Evolutionary conservation across 306 rosid genomes (phyloP), one percentile per base, ranked within the genome.

Genomic region (Quercus dentata): DNA sequence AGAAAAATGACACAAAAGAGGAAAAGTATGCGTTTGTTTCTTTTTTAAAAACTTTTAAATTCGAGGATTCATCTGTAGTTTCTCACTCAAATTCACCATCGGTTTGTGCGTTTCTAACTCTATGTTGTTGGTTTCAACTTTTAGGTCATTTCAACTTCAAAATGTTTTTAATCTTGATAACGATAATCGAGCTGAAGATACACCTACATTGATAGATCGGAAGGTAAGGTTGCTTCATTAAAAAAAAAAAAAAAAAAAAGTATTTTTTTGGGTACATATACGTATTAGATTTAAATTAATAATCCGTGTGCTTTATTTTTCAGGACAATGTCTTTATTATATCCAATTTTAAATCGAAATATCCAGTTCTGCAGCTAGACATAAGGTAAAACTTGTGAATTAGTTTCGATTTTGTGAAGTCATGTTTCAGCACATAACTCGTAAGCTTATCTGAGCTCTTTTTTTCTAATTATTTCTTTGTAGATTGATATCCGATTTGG

Each of bases 291-390:
- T 2, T 67, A 19, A 19, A 7, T 19, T 28, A 68, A 19, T 33
- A 68, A 68, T 33, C 15, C 12, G 2, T 35, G 72, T 80, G 74
- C 38, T 82, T 82, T 73, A 57, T 70, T 69, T 74, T 69, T 80
- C 93, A 96, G 98, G 98, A 96, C 87, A 96, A 96, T 76, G 94
- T 96, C 75, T 96, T 96, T 79, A 89, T 91, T 78, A 93, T 96
- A 79, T 96, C 99, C 74, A 96, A 96, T 80, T 91, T 61, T 74
- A 96, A 96, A 86, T 96, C 98, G 65, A 96, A 91, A 86, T 96
- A 87, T 83, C 99, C 99, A 19, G 88, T 96, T 78, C 97, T 96
- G 67, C 99, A 96, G 81, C 54, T 96, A 74, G 98, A 96, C 79
- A 76, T 94, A 75, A 93, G 98, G 94, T 95, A 78, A 78, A 77